A percentile compares a stretch with the other conserved stretches of the same genome.
These are phyloP conservation scores for Brasenia schreberi DNA, from an alignment of 164 flowering plant genomes.

Conservation along the genomic window DNA sequence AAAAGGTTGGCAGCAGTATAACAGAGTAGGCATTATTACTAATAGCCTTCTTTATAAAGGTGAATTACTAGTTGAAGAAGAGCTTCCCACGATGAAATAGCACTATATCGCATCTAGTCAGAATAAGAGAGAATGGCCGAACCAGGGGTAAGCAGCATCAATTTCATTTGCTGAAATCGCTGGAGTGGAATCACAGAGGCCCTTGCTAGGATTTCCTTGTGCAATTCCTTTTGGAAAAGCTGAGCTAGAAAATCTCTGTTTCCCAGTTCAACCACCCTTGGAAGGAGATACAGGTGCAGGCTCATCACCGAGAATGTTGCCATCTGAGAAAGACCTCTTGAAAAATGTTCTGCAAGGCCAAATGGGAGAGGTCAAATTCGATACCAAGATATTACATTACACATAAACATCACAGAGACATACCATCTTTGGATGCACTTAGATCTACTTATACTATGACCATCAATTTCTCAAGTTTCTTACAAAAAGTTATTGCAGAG, in stretches of 20 bases:
- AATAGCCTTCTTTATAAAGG: not conserved
- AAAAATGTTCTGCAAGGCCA: conserved; percentile 35
- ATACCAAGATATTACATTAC: not conserved
- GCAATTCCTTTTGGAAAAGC: conserved; percentile 18
- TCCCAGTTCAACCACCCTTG: conserved; percentile 7
- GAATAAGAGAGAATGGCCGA: not conserved
- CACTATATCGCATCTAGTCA: too few species aligned
- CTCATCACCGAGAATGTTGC: conserved; percentile 51
- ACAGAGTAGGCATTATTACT: not conserved
- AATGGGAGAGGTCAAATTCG: not conserved
- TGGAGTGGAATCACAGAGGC: conserved; percentile 57
- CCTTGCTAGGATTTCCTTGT: conserved; percentile 21
- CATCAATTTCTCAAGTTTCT: not conserved
- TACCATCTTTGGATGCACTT: not conserved
- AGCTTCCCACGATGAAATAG: not conserved
- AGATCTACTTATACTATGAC: not conserved
- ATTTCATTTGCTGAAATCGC: conserved; percentile 52
- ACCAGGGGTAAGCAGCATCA: conserved; percentile 49
- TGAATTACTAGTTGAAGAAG: not conserved
- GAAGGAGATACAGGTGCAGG: conserved; percentile 24
- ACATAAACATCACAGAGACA: conserved; percentile 1
- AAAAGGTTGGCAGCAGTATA: too few species aligned
- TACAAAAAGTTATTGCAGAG: too few species aligned
- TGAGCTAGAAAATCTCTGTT: conserved; percentile 16
- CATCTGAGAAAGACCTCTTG: conserved; percentile 88